These are phyloP conservation scores for Pythium phragmiticola DNA, from an alignment of 352 stramenopile species.

Conservation along the genomic window DNA sequence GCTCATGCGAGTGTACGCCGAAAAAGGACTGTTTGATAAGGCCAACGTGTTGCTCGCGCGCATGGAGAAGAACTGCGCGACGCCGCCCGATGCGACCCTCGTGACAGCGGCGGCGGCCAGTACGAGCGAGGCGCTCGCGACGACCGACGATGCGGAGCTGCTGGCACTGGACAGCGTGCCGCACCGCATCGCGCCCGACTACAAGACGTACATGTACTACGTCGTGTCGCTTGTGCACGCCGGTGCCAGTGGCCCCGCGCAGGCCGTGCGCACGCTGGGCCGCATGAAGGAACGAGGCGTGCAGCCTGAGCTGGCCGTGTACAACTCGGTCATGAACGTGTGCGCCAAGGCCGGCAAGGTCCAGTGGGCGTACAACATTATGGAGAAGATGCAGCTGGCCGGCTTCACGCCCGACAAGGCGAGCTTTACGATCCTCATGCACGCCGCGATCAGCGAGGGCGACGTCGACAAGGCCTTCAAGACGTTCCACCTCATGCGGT, in stretches of 20 bases:
- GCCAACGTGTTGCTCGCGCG: conserved; percentile 68
- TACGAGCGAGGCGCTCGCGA: neutral
- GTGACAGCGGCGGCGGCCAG: neutral
- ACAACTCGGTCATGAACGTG: conserved; percentile 86
- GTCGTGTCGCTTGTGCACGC: conserved; percentile 53
- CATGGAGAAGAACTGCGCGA: conserved; percentile 67
- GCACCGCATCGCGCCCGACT: conserved; percentile 47
- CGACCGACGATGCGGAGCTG: conserved; percentile 11
- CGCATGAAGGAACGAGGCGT: conserved; percentile 81
- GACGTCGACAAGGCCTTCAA: conserved; percentile 82
- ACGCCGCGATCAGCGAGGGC: conserved; percentile 65
- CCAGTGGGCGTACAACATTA: conserved; percentile 81
- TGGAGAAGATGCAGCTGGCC: conserved; percentile 84
- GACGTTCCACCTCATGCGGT: conserved; percentile 84
- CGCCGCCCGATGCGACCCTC: conserved; percentile 20
- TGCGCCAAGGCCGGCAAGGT: conserved; percentile 62
- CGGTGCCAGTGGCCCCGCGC: conserved; percentile 39
- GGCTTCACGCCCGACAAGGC: conserved; percentile 59
- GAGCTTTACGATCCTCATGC: conserved; percentile 82
- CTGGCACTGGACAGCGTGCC: conserved; percentile 46
- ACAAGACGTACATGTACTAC: conserved; percentile 79
- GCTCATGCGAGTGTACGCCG: conserved; percentile 64
- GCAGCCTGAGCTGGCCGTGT: conserved; percentile 48
- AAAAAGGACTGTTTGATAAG: conserved; percentile 56
- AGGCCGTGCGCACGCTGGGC: conserved; percentile 67